phyloP scores from a whole-genome alignment of 768 basidiomycete species.

The Lentinus brumalis region DNA sequence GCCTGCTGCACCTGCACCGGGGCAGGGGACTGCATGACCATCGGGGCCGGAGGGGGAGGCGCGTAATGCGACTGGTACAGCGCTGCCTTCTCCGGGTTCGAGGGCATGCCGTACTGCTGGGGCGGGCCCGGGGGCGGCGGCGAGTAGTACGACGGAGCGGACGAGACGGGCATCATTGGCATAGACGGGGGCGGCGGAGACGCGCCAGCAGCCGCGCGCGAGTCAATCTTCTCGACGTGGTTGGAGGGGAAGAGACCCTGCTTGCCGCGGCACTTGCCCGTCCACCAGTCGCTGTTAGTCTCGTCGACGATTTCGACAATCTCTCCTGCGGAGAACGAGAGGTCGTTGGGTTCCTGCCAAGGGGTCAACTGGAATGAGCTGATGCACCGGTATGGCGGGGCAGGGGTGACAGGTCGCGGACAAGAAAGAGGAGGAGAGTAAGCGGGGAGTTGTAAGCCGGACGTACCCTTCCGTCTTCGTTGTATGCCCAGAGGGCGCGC shows the following conservation, averaged over 20 bases:
- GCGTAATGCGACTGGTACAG: conserved; percentile 34
- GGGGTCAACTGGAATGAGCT: background rate
- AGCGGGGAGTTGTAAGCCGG: background rate
- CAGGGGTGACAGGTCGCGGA: background rate
- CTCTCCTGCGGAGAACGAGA: conserved; percentile 77
- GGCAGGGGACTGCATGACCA: conserved; percentile 25
- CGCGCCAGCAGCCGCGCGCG: conserved; percentile 21
- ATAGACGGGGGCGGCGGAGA: conserved; percentile 23
- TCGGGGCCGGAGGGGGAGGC: conserved; percentile 28
- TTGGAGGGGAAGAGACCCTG: conserved; percentile 80
- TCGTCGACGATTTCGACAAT: conserved; percentile 77
- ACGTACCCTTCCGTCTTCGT: conserved; percentile 55
- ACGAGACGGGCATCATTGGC: background rate
- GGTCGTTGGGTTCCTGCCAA: conserved; percentile 72
- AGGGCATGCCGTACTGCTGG: conserved; percentile 39
- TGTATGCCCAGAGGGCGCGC: conserved; percentile 68
- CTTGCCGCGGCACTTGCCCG: conserved; percentile 60
- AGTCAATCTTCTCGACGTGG: conserved; percentile 62
- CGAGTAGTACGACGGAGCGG: conserved; percentile 8
- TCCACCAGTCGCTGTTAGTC: conserved; percentile 89
- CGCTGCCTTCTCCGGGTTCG: conserved; percentile 25
- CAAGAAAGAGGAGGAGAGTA: background rate
- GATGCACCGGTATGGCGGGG: background rate
- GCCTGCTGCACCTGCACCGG: conserved; percentile 44
- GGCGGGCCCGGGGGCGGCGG: conserved; percentile 31